phyloP scores from a whole-genome alignment of 768 basidiomycete genomes.

The Calocybe indica region DNA sequence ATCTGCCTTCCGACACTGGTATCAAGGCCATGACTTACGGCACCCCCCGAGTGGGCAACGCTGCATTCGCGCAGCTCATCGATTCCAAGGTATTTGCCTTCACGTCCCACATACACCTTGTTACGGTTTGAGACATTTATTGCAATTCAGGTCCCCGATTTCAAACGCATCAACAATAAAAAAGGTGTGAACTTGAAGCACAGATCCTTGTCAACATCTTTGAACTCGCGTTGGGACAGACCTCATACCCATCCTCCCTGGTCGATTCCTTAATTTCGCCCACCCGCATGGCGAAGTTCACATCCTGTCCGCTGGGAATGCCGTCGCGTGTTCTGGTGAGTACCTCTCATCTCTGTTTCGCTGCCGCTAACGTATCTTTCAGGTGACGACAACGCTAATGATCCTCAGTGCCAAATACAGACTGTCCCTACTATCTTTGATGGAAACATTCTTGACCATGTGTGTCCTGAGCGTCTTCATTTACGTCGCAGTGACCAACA shows the following conservation, averaged over 20 bases:
- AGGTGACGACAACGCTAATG: constrained; percentile 52
- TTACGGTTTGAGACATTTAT: background rate
- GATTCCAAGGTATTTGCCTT: constrained; percentile 31
- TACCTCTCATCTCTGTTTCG: background rate
- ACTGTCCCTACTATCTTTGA: constrained; percentile 49
- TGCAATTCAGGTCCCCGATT: constrained; percentile 24
- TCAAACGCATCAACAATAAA: constrained; percentile 35
- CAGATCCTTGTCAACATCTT: too few species aligned
- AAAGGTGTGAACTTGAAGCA: constrained; percentile 13
- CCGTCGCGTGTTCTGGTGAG: constrained; percentile 31
- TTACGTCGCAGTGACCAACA: background rate
- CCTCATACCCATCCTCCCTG: constrained; percentile 43
- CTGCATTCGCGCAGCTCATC: constrained; percentile 44
- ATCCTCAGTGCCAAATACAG: constrained; percentile 45
- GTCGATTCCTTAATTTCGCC: constrained; percentile 33
- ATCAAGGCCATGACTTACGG: constrained; percentile 43
- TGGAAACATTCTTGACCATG: constrained; percentile 48
- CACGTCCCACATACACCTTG: background rate
- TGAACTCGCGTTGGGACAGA: constrained; percentile 19
- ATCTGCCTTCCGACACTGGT: constrained; percentile 33
- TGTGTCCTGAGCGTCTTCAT: constrained; percentile 12
- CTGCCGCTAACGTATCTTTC: background rate
- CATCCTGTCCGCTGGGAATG: constrained; percentile 33
- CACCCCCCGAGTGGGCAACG: constrained; percentile 47
- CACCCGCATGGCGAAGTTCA: constrained; percentile 54